These are phyloP conservation scores for Bonia amplexicaulis DNA, from an alignment of 176 grass and related monocot species.

Conservation along the genomic window DNA sequence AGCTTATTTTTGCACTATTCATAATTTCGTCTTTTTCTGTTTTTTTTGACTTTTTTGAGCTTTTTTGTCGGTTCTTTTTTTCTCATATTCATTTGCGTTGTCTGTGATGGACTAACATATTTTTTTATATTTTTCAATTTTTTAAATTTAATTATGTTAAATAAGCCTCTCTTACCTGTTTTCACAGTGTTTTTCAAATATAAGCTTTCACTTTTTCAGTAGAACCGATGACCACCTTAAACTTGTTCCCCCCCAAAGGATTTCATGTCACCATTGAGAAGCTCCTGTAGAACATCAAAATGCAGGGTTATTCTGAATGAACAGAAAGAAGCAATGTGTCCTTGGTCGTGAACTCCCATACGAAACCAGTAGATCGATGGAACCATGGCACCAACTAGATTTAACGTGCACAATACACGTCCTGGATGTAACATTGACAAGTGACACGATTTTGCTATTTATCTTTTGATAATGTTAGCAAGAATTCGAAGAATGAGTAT, in stretches of 20 bases:
- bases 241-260: not conserved
- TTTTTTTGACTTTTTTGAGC: no score
- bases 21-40: no score
- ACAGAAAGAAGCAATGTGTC: not conserved
- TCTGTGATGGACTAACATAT: no score
- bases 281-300: not conserved
- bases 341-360: not conserved
- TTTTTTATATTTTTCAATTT: no score
- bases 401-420: not conserved
- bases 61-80: no score
- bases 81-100: no score
- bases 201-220: no score
- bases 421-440: not conserved
- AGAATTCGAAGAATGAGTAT: not conserved
- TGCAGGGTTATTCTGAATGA: not conserved
- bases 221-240: no score
- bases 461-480: not conserved
- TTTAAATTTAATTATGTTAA: no score
- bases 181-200: no score
- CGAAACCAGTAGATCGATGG: not conserved
- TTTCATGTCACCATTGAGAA: not conserved
- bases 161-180: no score
- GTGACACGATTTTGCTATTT: not conserved
- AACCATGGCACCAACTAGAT: constrained; percentile 23
- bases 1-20: no score